These are phyloP conservation scores for Ustilago cynodontis DNA, from an alignment of 1,284 basidiomycete genomes.

Conservation along the genomic window DNA sequence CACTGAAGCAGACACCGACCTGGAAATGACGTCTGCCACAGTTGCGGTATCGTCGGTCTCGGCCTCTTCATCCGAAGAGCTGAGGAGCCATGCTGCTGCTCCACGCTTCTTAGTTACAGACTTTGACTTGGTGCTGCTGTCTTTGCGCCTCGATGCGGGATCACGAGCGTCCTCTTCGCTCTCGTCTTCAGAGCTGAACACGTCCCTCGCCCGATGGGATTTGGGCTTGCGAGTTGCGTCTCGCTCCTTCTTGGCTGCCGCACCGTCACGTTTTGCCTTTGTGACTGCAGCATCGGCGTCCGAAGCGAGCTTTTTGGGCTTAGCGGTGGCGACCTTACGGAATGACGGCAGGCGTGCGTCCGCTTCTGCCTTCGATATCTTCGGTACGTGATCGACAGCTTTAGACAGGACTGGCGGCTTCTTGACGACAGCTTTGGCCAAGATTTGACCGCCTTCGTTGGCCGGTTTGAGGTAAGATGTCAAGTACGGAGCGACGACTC, in stretches of 20 bases:
- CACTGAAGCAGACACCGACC: constrained; percentile 35
- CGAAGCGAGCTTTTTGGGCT: constrained; percentile 15
- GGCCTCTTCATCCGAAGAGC: constrained; percentile 27
- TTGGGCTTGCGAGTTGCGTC: constrained; percentile 12
- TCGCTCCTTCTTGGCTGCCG: constrained; percentile 4
- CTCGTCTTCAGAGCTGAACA: constrained; percentile 24
- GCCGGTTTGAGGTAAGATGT: constrained; percentile 73
- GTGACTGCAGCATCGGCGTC: neutral
- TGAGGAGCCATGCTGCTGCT: constrained; percentile 22
- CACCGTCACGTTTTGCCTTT: constrained; percentile 15
- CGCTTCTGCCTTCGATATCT: neutral
- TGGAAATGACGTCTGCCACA: constrained; percentile 16
- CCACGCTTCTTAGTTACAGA: constrained; percentile 27
- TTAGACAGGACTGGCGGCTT: constrained; percentile 5
- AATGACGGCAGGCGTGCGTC: constrained; percentile 51
- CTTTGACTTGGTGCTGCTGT: constrained; percentile 7
- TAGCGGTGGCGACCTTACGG: constrained; percentile 29
- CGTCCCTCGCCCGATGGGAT: constrained; percentile 4
- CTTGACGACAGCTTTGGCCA: constrained; percentile 37
- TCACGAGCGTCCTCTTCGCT: constrained; percentile 13
- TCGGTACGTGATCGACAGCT: neutral
- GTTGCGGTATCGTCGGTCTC: constrained; percentile 27
- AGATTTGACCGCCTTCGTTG: constrained; percentile 70
- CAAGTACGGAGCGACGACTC: constrained; percentile 76
- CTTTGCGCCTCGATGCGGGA: neutral